A percentile compares a stretch with the other conserved stretches of the same genome.
phyloP scores from a whole-genome alignment of 176 grass and related monocot species.

The Carex parvula region DNA sequence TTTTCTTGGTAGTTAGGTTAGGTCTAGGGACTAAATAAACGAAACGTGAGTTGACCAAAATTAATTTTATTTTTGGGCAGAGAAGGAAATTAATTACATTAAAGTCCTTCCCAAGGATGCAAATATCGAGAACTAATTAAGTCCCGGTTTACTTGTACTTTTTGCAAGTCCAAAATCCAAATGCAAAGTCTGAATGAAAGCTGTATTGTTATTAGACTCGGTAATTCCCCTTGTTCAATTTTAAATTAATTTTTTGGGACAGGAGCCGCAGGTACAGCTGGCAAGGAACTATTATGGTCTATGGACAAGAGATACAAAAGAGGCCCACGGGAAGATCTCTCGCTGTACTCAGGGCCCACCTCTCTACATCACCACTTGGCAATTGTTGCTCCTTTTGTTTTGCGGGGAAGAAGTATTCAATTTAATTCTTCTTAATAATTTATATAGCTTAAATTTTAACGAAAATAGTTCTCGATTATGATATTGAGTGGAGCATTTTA shows the following conservation, averaged over 20 bases:
- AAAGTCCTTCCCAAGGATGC: no score
- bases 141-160: neutral
- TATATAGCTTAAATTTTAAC: no score
- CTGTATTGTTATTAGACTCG: neutral
- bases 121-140: neutral
- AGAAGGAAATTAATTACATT: no score
- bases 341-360: neutral
- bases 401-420: no score
- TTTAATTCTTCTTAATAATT: no score
- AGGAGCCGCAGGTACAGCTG: neutral
- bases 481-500: no score
- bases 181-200: neutral
- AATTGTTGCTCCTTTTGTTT: no score
- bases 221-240: neutral
- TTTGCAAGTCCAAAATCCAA: neutral
- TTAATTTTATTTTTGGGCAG: no score
- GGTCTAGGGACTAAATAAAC: no score
- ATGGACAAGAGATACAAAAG: no score
- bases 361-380: neutral
- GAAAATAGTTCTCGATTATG: no score
- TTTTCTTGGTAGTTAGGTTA: no score
- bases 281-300: neutral
- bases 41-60: neutral
- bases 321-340: neutral
- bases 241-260: neutral